Evolutionary conservation across 2,329 filamentous ascomycete species (phyloP).

Genomic region (Fusarium chaquense): DNA sequence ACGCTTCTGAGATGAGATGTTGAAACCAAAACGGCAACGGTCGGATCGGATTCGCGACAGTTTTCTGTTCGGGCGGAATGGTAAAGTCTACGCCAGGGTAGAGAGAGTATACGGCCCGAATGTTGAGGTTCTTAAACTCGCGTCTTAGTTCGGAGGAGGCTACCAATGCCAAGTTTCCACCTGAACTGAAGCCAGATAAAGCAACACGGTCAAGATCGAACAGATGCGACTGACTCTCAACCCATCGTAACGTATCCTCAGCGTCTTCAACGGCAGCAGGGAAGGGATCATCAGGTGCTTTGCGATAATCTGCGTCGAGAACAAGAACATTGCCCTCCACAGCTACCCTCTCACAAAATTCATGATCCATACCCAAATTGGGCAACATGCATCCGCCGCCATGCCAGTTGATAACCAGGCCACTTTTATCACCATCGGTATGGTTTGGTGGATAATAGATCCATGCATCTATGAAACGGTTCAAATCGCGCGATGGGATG

Average conservation of each 20-base stretch:
- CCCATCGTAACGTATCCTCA: constrained; percentile 54
- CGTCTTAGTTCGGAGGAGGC: constrained; percentile 47
- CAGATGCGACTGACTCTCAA: constrained; percentile 42
- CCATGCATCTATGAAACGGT: constrained; percentile 47
- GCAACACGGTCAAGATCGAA: constrained; percentile 55
- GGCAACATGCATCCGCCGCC: constrained; percentile 53
- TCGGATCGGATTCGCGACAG: constrained; percentile 43
- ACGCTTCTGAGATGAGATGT: constrained; percentile 51
- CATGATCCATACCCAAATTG: constrained; percentile 55
- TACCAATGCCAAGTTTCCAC: constrained; percentile 58
- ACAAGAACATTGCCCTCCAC: constrained; percentile 44
- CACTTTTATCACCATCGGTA: not conserved
- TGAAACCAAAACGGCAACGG: constrained; percentile 14
- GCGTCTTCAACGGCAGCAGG: constrained; percentile 51
- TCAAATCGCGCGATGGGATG: constrained; percentile 48
- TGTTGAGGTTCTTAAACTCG: constrained; percentile 54
- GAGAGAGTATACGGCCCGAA: constrained; percentile 61
- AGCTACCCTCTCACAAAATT: constrained; percentile 53
- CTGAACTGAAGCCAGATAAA: constrained; percentile 61
- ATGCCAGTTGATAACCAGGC: constrained; percentile 53
- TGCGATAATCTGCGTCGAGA: constrained; percentile 55
- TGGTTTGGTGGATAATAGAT: constrained; percentile 43
- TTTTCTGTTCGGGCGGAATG: constrained; percentile 47
- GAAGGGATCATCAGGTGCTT: constrained; percentile 56
- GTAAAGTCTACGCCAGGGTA: constrained; percentile 55